These are phyloP conservation scores for Multifurca ochricompacta DNA, from an alignment of 768 basidiomycete genomes.

Conservation along the genomic window DNA sequence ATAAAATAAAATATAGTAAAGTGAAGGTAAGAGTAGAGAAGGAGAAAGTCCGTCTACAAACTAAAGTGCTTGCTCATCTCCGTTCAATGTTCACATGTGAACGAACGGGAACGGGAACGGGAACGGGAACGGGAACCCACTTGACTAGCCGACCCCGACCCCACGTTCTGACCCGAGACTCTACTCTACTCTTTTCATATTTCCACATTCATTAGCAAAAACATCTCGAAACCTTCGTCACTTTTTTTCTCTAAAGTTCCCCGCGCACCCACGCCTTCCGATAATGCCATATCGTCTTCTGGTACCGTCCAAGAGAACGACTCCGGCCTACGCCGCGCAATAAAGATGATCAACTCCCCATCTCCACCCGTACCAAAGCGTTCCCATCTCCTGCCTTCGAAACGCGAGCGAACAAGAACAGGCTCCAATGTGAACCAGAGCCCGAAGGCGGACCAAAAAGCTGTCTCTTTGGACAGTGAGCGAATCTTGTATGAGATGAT, in stretches of 20 bases:
- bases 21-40: not conserved
- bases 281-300: constrained; percentile 42
- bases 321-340: constrained; percentile 47
- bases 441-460: constrained; percentile 77
- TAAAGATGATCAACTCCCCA: constrained; percentile 47
- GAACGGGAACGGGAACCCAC: not conserved
- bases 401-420: constrained; percentile 32
- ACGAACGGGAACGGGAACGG: too few species aligned
- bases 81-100: too few species aligned
- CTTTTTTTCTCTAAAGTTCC: constrained; percentile 38
- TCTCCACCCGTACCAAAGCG: constrained; percentile 19
- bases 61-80: too few species aligned
- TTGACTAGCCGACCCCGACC: not conserved
- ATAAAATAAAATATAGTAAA: too few species aligned
- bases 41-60: not conserved
- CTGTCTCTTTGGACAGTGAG: constrained; percentile 59
- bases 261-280: constrained; percentile 48
- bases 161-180: too few species aligned
- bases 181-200: not conserved
- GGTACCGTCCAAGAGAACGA: constrained; percentile 55
- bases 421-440: constrained; percentile 65
- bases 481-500: constrained; percentile 73
- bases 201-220: constrained; percentile 40
- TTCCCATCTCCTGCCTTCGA: constrained; percentile 22
- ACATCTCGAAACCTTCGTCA: constrained; percentile 66